Percentiles rank a stretch among this genome's conserved stretches.
Conservation (phyloP, 139 green algal species). For the Tetradesmus obliquus region DNA sequence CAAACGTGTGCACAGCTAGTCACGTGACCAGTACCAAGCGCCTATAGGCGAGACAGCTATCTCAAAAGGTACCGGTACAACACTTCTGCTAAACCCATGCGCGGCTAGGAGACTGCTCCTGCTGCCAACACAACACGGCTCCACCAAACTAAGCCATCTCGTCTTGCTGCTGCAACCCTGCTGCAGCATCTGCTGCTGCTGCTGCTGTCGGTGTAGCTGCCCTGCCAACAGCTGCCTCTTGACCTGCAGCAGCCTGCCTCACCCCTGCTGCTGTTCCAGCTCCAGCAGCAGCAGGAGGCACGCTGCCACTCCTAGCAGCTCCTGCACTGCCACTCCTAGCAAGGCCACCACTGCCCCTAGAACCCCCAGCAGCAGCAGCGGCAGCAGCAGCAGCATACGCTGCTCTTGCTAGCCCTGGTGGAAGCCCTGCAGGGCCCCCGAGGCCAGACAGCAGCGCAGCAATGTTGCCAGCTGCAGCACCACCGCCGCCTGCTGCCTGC, state of each 20-base stretch:
- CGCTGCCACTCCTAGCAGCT: not conserved
- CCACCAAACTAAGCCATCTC: not conserved
- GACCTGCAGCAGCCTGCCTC: not conserved
- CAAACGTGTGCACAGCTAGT: not conserved
- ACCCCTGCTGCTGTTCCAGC: not conserved
- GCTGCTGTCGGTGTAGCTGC: not conserved
- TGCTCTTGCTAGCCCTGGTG: not conserved
- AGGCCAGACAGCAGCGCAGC: not conserved
- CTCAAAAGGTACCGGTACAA: no score
- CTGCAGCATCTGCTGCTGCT: constrained; percentile 15
- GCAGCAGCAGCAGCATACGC: not conserved
- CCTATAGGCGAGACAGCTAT: not conserved
- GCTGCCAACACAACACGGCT: not conserved
- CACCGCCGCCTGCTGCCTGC: not conserved
- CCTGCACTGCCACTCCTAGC: not conserved
- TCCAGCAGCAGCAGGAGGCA: not conserved
- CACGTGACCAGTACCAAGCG: not conserved
- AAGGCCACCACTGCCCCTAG: not conserved
- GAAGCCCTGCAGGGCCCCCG: not conserved
- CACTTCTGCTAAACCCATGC: no score
- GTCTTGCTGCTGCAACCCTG: constrained; percentile 6
- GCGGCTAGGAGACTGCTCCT: not conserved
- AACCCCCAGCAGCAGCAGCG: not conserved
- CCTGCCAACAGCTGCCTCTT: not conserved
- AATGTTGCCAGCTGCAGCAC: not conserved